These are phyloP conservation scores for Taphrina pruni DNA, from an alignment of 1,139 yeast species.

Conservation along the genomic window DNA sequence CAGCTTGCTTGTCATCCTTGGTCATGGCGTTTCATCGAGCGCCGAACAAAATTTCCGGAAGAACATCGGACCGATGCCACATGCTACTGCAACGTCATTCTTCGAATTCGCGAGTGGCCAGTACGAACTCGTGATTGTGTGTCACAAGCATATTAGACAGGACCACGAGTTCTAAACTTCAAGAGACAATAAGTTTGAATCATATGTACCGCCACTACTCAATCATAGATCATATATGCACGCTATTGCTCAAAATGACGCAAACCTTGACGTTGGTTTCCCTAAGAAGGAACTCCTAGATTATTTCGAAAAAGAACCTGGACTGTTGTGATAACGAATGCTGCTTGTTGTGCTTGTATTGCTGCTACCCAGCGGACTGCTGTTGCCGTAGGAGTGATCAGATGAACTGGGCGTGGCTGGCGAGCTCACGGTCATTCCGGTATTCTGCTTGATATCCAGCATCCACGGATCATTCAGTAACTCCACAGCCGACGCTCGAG, in stretches of 20 bases:
- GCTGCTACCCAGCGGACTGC: constrained; percentile 17
- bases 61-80: not conserved
- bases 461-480: constrained; percentile 88
- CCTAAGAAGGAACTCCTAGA: not conserved
- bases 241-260: constrained; percentile 9
- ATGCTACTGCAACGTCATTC: not conserved
- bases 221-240: not conserved
- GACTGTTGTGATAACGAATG: not conserved
- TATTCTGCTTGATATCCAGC: constrained; percentile 68
- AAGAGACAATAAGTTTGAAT: too few relatives aligned
- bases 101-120: too few relatives aligned
- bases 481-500: constrained; percentile 83
- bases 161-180: too few relatives aligned
- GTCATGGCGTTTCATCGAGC: too few relatives aligned
- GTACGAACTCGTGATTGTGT: too few relatives aligned
- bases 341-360: not conserved
- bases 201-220: not conserved
- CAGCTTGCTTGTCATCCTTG: not conserved
- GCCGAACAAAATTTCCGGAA: not conserved
- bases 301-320: not conserved
- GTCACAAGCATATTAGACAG: too few relatives aligned
- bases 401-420: constrained; percentile 25
- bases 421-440: constrained; percentile 58
- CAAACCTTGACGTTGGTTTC: not conserved
- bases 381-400: constrained; percentile 8